Evolutionary conservation across 164 flowering plant species (phyloP), one percentile per base, ranked within the genome.

Genomic region (Warburgia ugandensis): DNA sequence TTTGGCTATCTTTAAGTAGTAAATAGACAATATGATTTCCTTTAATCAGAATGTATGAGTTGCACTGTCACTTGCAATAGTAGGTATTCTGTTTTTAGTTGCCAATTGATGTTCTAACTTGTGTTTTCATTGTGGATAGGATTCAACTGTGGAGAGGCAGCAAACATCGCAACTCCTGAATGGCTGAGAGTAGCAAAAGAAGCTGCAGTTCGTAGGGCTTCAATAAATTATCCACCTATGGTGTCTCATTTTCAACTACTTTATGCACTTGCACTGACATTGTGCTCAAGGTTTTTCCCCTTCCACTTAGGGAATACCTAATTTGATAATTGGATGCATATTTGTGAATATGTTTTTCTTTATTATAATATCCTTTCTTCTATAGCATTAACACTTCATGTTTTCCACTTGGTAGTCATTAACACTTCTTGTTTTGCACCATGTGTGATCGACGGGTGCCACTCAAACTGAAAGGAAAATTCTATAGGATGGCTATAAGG

Each of bases 121-220:
- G 11, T 17, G n/a, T 52, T 54, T 47, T 49, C 29, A 35, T 44
- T 55, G 44, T 48, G 29, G 46, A 29, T 50, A 92, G 99, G 99
- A 26, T 92, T 88, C 64, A 92, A 92, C 50, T 81, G 83, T 71
- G 99, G 92, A 19, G 99, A 94, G 77, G 99, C 99, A 42, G 74
- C 99, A 57, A 94, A 94, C 58, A 86, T 94, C 76, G 99, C 99
- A 9, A 94, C 99, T 49, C 99, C 99, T 42, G 96, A 75, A 73
- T 94, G 99, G 99, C 68, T 94, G 70, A 77, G 52, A 26, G 69
- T 86, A 64, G 99, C 99, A 27, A 79, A 79, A 72, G 96, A 86
- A 50, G 94, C 99, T 66, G 99, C 99, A 27, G 75, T 86, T 32
- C 94, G 99, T 54, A 77, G 97, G 72, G 99, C 99, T 50, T 79